Conservation (phyloP, 78 protist genomes). For the Dictyostelium capitatum region DNA sequence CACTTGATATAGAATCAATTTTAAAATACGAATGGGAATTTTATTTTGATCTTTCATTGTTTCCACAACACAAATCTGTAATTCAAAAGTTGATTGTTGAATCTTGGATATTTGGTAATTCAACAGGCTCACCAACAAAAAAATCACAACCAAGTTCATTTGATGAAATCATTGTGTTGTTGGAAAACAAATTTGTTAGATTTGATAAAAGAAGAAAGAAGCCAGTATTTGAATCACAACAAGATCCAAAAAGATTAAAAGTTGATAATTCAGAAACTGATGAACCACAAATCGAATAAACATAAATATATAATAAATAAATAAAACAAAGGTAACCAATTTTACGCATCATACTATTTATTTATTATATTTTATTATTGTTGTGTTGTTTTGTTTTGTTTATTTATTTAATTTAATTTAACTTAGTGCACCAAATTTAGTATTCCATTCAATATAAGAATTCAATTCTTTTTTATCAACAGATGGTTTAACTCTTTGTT, state of each 20-base stretch:
- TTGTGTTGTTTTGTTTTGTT: neutral
- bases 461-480: constrained; percentile 60
- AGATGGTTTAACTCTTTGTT: constrained; percentile 44
- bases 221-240: neutral
- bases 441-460: constrained; percentile 65
- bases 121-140: neutral
- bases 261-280: neutral
- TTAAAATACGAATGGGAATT: constrained; percentile 31
- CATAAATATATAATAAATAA: too few relatives aligned
- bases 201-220: constrained; percentile 13
- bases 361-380: neutral
- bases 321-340: too few relatives aligned
- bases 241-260: neutral
- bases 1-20: neutral
- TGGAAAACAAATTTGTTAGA: constrained; percentile 35
- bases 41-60: neutral
- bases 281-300: neutral
- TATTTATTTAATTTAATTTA: neutral
- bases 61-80: neutral
- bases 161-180: neutral
- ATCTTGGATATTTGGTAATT: neutral
- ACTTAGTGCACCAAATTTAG: constrained; percentile 47
- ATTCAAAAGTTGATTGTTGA: neutral
- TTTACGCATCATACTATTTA: too few relatives aligned
- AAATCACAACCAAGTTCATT: constrained; percentile 11